phyloP scores from a whole-genome alignment of 2,329 filamentous ascomycete genomes.

The Pseudogymnoascus sp. region DNA sequence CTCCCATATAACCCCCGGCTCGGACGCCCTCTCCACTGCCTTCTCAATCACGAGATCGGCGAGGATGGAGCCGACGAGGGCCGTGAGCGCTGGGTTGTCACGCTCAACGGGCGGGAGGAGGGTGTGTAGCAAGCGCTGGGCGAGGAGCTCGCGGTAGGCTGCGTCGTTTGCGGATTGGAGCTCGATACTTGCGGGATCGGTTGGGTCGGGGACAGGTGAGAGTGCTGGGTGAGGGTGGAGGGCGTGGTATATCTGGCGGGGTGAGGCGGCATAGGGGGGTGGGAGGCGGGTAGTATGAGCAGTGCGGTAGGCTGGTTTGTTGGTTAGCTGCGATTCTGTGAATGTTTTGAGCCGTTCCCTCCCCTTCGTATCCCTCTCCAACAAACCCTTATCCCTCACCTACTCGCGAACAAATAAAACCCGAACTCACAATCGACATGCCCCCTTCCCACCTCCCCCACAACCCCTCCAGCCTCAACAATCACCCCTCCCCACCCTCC shows the following conservation, averaged over 20 bases:
- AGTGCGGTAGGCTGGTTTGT: slow-evolving; percentile 58
- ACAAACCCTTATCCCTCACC: neutral
- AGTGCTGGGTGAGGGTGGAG: slow-evolving; percentile 74
- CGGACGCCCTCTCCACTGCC: slow-evolving; percentile 68
- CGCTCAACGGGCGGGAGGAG: slow-evolving; percentile 89
- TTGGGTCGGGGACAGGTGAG: slow-evolving; percentile 59
- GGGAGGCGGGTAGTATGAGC: slow-evolving; percentile 51
- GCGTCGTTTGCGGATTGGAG: slow-evolving; percentile 70
- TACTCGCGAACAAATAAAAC: neutral
- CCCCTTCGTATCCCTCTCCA: neutral
- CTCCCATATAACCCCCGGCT: slow-evolving; percentile 87
- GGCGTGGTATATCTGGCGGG: slow-evolving; percentile 71
- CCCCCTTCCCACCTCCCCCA: slow-evolving; percentile 65
- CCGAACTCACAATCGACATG: slow-evolving; percentile 64
- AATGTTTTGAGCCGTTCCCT: neutral
- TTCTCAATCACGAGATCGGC: slow-evolving; percentile 85
- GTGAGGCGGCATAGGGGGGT: slow-evolving; percentile 52
- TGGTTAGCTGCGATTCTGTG: neutral
- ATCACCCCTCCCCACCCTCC: slow-evolving; percentile 71
- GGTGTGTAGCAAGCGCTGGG: slow-evolving; percentile 71
- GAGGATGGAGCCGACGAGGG: slow-evolving; percentile 78
- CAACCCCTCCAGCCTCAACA: slow-evolving; percentile 86
- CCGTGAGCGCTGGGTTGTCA: slow-evolving; percentile 75
- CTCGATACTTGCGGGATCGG: slow-evolving; percentile 37
- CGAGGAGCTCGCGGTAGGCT: slow-evolving; percentile 79